Evolutionary conservation across 2,329 filamentous ascomycete species (phyloP), one percentile per base, ranked within the genome.

Genomic region (Colletotrichum scovillei): DNA sequence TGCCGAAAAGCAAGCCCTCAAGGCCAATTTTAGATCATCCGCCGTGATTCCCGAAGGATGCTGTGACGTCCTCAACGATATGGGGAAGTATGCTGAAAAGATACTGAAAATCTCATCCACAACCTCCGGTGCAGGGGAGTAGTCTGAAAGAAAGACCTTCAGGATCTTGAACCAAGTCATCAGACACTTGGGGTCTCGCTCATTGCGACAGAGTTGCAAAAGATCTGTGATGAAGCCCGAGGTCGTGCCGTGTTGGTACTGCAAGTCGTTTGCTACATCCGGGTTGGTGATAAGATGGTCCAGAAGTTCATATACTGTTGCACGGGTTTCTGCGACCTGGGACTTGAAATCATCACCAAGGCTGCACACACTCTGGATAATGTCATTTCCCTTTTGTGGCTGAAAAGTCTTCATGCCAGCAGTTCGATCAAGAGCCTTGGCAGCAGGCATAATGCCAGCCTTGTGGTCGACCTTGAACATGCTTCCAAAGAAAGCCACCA

Each of bases 41-140:
- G 88, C 87, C 1, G 89, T 91, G 52, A 91, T 85, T 6, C 85
- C 84, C 42, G 84, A 83, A 0, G 85, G 82, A 5, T 86, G 86
- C 28, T 87, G 85, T 0, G 88, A 86, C 67, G 85, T 84, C 32
- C 88, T 84, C 56, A 91, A 80, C 0, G 88, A 89, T 68, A 91
- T 91, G 19, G 89, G 89, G 74, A 90, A 91, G 78, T 91, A 91
- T 35, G 87, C 87, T 16, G 90, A 90, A 79, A 90, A 90, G 1
- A 85, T 81, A 67, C 85, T 86, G 78, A 90, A 91, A 2, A 89
- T 82, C 68, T 87, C 85, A 38, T 86, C 84, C 9, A 85, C 81
- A 2, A 89, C 81, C 9, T 87, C 86, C 5, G 83, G 74, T 0
- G 87, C 84, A 0, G 85, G 82, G 0, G 82, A 81, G 64, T 87